phyloP scores from a whole-genome alignment of 2,329 filamentous ascomycete species.

The Penicillium vulpinum region DNA sequence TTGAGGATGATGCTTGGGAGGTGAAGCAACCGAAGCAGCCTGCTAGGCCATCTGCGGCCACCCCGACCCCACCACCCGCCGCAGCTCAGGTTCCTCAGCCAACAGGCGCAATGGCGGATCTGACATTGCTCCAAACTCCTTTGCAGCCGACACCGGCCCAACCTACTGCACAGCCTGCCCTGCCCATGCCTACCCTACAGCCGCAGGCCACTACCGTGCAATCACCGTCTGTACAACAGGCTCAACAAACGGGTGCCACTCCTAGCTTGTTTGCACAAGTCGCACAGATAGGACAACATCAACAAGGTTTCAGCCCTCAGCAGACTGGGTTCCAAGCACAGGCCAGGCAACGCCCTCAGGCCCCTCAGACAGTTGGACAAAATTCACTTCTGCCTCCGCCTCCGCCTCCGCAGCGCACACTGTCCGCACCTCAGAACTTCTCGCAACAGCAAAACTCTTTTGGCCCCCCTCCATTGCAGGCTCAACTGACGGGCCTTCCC shows the following conservation, averaged over 20 bases:
- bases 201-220: slow-evolving; percentile 46
- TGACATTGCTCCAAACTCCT: slow-evolving; percentile 63
- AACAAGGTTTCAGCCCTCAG: slow-evolving; percentile 36
- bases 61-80: slow-evolving; percentile 30
- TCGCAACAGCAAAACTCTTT: slow-evolving; percentile 71
- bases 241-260: slow-evolving; percentile 46
- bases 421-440: slow-evolving; percentile 82
- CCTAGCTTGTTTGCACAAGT: slow-evolving; percentile 55
- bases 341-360: slow-evolving; percentile 67
- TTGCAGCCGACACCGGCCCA: slow-evolving; percentile 55
- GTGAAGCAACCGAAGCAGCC: slow-evolving; percentile 75
- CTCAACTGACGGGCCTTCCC: slow-evolving; percentile 76
- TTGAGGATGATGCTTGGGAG: slow-evolving; percentile 97
- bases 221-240: slow-evolving; percentile 37
- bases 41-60: slow-evolving; percentile 42
- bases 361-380: slow-evolving; percentile 63
- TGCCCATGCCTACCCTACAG: slow-evolving; percentile 42
- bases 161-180: slow-evolving; percentile 46
- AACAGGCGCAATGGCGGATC: slow-evolving; percentile 69
- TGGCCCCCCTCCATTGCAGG: slow-evolving; percentile 71
- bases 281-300: slow-evolving; percentile 28
- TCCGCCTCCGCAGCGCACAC: slow-evolving; percentile 75
- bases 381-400: slow-evolving; percentile 72
- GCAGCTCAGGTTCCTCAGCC: slow-evolving; percentile 42
- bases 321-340: slow-evolving; percentile 41